These are phyloP conservation scores for Aspergillus spinulosporus DNA, from an alignment of 2,329 filamentous ascomycete genomes.

Conservation along the genomic window DNA sequence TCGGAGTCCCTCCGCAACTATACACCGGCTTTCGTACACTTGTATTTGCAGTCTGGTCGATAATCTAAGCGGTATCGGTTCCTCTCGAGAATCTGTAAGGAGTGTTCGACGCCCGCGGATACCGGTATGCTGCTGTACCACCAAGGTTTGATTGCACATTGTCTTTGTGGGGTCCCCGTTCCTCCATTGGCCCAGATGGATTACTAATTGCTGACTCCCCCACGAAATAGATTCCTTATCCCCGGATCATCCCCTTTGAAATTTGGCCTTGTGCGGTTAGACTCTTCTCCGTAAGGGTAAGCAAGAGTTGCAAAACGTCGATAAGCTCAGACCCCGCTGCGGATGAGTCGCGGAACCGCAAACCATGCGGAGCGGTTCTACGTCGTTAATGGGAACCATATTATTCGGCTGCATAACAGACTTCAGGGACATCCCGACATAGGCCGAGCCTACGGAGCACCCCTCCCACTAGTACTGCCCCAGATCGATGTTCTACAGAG, in stretches of 20 bases:
- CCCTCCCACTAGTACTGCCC: too few relatives aligned
- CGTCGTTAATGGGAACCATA: background rate
- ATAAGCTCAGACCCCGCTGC: slow-evolving; percentile 1
- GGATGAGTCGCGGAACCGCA: background rate
- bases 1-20: background rate
- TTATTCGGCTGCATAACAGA: too few relatives aligned
- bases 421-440: background rate
- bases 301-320: background rate
- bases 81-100: background rate
- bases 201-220: background rate
- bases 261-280: background rate
- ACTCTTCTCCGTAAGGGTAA: background rate
- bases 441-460: background rate
- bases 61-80: background rate
- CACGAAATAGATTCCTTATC: background rate
- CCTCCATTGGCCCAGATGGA: background rate
- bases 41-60: background rate
- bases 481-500: too few relatives aligned
- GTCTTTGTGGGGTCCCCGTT: background rate
- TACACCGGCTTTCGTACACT: background rate
- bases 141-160: background rate
- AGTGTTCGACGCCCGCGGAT: background rate
- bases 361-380: background rate
- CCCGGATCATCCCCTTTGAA: background rate
- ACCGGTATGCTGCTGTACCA: background rate